Evolutionary conservation across 1,139 yeast genomes (phyloP), one percentile per base, ranked within the genome.

Genomic region (Dujonia santamariae): DNA sequence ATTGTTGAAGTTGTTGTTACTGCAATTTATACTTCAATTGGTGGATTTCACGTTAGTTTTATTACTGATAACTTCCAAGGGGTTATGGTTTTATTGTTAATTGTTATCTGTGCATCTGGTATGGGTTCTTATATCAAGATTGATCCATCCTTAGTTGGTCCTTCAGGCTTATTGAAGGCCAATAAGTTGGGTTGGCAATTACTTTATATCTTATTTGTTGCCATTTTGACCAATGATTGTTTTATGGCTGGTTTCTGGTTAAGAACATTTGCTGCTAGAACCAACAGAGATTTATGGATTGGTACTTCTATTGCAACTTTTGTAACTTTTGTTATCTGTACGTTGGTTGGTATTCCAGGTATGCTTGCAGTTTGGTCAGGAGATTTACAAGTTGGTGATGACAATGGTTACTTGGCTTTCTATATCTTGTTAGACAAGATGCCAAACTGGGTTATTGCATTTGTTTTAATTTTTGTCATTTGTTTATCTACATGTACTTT

Each of bases 171-270:
- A 72, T 61, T 85, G 37, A 72, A 79, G 34, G 75, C 78, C 1
- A 81, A 79, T 50, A 73, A 75, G 46, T 65, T 88, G 31, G 96
- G 96, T 12, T 88, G 96, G 95, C 94, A 88, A 67, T 71, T 90
- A 45, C 60, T 88, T 28, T 90, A 87, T 56, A 88, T 90, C 44
- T 66, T 90, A 41, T 75, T 84, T 8, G 82, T 90, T 29, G 97
- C 97, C 19, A 83, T 90, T 52, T 74, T 87, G 34, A 85, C 97
- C 27, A 90, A 90, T 50, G 96, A 87, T 53, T 79, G 90, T 51
- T 88, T 90, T 57, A 67, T 90, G 73, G 78, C 95, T 23, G 96
- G 96, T 0, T 88, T 88, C 56, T 90, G 97, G 97, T 65, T 90
- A 45, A 72, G 97, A 52, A 85, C 97, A 0, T 90, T 90, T 66